Evolutionary conservation across 768 basidiomycete genomes (phyloP), one percentile per base, ranked within the genome.

Genomic region (Lactifluus piperatus): DNA sequence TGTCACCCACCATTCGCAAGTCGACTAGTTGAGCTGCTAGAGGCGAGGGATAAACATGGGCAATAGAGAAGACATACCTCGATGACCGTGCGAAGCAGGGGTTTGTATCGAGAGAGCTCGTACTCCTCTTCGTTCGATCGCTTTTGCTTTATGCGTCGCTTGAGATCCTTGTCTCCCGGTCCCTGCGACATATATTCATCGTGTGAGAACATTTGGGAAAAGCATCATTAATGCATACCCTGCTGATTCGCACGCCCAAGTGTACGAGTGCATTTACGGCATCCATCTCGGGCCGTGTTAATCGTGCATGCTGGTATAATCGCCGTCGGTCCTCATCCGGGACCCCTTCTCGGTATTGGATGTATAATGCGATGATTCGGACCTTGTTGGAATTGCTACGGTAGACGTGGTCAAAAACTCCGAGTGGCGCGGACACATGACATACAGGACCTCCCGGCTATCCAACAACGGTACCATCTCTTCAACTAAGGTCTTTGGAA

Each of bases 391-490:
- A 72, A 66, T 90, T 91, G 52, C 92, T 97, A 68, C 13, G 57
- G 41, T 30, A 34, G 37, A 55, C 51, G 51, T 39, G 53, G 29
- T 67, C 57, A 66, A 51, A 51, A 51, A 44, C 36, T 26, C 44
- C 26, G 32, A 50, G 18, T 24, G 27, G 10, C 30, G 9, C 9
- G 10, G 14, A 44, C 43, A 27, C 54, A 49, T 39, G 36, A 59
- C 51, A 68, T 71, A 93, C 94, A 85, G 79, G 57, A 97, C 83
- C 18, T 89, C 85, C 54, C 84, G 80, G 69, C 88, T 86, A 68
- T 94, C 95, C 26, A 99, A 78, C 30, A 99, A 73, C 0, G 97
- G 95, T 0, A 99, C 94, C 97, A 99, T 98, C 70, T 99, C 94
- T 70, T 98, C 97, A 2, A 99, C 94, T 3, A 99, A 74, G 0